Evolutionary conservation across 2,329 filamentous ascomycete species (phyloP).

Genomic region (Clarireedia homoeocarpa): DNA sequence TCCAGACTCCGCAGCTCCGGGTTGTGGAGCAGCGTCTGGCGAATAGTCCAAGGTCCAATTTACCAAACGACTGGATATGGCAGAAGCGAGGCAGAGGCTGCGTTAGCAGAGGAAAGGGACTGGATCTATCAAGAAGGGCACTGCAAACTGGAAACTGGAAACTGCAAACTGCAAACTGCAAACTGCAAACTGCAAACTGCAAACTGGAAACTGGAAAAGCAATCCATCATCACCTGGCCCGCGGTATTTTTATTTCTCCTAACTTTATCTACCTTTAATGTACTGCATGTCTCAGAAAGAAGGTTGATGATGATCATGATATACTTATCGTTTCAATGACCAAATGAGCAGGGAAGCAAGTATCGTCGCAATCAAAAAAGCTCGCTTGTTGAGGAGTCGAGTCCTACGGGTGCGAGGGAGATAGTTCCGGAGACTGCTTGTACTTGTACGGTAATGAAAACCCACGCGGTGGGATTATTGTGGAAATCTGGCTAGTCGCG

Average conservation of each 20-base stretch:
- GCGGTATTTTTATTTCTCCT: background rate
- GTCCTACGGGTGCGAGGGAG: conserved; percentile 1
- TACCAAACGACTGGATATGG: conserved; percentile 4
- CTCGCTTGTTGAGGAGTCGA: background rate
- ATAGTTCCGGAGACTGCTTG: background rate
- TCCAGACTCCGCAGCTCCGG: no score
- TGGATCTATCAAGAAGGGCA: no score
- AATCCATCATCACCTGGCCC: background rate
- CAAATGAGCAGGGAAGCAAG: background rate
- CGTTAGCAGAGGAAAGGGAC: no score
- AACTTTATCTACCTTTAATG: background rate
- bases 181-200: no score
- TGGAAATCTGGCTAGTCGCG: background rate
- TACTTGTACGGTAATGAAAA: background rate
- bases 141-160: no score
- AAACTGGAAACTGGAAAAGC: no score
- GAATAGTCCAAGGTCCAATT: background rate
- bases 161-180: no score
- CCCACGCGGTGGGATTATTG: background rate
- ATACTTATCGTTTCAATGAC: background rate
- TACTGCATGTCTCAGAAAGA: background rate
- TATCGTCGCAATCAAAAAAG: background rate
- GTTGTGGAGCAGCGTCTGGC: no score
- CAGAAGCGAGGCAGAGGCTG: background rate
- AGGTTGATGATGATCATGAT: background rate